Base-by-base conservation (phyloP, 2,329 filamentous ascomycete species). In the Phialophora chinensis region DNA sequence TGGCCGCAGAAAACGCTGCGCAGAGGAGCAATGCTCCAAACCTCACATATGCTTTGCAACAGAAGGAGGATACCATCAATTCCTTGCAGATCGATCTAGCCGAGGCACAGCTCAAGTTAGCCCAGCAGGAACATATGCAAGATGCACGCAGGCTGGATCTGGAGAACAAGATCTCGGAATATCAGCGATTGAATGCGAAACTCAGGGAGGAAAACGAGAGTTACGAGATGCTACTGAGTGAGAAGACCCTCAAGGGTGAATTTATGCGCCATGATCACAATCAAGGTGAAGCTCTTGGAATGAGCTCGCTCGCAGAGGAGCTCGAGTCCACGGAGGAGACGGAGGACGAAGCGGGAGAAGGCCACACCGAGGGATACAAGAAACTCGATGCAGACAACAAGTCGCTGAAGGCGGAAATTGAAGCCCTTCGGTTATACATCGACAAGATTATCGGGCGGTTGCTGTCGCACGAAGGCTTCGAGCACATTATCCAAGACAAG, bases 151-250 rank as follows among this genome's bases (percentile, higher is more conserved):
- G 97, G 75, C 91, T 92, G 72, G 92, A 97, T 78, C 86, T 98
- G n/a, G 93, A 98, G 80, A 90, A 91, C 73, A 87, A 91, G 71
- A 86, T 98, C 60, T 88, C 97, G 80, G 94, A 98, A 76, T 90
- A 92, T 47, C 92, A 93, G 74, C 95, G 98, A 90, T 91, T 93
- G 72, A 99, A 98, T 76, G 95, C 95, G 65, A 88, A 93, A 54
- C 83, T 99, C 69, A 95, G 97, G 91, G 95, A 99, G 80, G 95
- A 99, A 79, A 98, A 98, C 75, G 95, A 99, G 80, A 96, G 93
- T 80, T 99, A 97, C 79, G 94, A 98, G 79, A 86, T 98, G 44
- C 87, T 99, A 20, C 87, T 99, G 27, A 92, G 93, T 75, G 93
- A 98, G 79, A 94, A 93, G 84, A 98, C 95, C 1, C 86, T 99